Conservation (phyloP, 2,329 filamentous ascomycete genomes). For the Microthyrium microscopicum region DNA sequence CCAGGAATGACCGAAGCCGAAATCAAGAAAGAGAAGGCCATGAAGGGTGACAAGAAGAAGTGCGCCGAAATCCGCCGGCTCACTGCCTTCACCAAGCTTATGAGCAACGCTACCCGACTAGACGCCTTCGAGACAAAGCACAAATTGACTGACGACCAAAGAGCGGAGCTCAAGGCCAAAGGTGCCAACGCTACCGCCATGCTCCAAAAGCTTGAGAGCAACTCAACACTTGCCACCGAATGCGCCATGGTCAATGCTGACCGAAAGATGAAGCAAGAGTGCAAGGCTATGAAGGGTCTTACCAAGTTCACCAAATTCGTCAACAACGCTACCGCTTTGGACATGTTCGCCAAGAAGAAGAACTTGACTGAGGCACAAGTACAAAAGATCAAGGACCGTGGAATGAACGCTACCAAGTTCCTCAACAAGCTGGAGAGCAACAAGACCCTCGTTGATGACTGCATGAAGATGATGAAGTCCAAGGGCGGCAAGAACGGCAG, state of each 20-base stretch:
- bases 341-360: slow-evolving; percentile 12
- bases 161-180: slow-evolving; percentile 14
- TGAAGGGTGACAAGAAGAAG: neutral
- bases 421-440: slow-evolving; percentile 14
- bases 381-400: slow-evolving; percentile 13
- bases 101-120: slow-evolving; percentile 16
- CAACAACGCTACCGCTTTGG: slow-evolving; percentile 15
- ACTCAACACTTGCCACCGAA: slow-evolving; percentile 14
- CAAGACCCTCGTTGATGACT: slow-evolving; percentile 15
- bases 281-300: slow-evolving; percentile 13
- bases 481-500: neutral
- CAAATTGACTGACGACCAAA: slow-evolving; percentile 12
- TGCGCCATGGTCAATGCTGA: slow-evolving; percentile 15
- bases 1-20: neutral
- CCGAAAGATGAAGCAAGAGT: slow-evolving; percentile 11
- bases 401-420: slow-evolving; percentile 13
- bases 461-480: slow-evolving; percentile 12
- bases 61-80: slow-evolving; percentile 14
- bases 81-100: slow-evolving; percentile 13
- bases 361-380: slow-evolving; percentile 13
- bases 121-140: slow-evolving; percentile 14
- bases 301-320: slow-evolving; percentile 13
- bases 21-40: neutral
- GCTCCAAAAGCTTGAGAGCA: slow-evolving; percentile 13
- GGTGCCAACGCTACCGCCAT: slow-evolving; percentile 13